phyloP scores from a whole-genome alignment of 345 rosid species.

The Salix brachista region DNA sequence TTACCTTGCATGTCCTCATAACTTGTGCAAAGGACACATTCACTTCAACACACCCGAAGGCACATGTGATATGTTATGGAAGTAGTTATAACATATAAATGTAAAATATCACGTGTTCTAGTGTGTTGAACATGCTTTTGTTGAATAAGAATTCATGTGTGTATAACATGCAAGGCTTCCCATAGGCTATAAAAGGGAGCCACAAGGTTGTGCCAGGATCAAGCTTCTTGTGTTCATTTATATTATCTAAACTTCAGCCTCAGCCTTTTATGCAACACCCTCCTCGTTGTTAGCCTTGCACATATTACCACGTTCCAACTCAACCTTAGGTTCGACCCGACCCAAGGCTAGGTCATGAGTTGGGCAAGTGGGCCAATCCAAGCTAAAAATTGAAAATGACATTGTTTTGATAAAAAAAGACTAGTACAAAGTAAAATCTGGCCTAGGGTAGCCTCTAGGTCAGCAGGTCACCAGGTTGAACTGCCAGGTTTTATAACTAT shows the following conservation, averaged over 20 bases:
- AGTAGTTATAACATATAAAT: not conserved
- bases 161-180: not conserved
- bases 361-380: no score
- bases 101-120: not conserved
- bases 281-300: not conserved
- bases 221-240: not conserved
- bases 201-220: not conserved
- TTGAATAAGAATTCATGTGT: not conserved
- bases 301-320: not conserved
- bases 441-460: no score
- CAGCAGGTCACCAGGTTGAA: no score
- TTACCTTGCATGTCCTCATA: not conserved
- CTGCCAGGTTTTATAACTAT: no score
- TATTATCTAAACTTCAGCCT: not conserved
- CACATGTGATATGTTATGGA: not conserved
- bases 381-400: no score
- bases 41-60: not conserved
- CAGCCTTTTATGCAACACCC: not conserved
- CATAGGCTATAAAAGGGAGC: not conserved
- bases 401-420: no score
- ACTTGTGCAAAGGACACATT: not conserved
- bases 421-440: no score
- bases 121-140: not conserved
- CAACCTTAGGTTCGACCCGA: no score
- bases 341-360: no score